These are phyloP conservation scores for Yamadazyma aaseri DNA, from an alignment of 1,139 yeast genomes.

Conservation along the genomic window DNA sequence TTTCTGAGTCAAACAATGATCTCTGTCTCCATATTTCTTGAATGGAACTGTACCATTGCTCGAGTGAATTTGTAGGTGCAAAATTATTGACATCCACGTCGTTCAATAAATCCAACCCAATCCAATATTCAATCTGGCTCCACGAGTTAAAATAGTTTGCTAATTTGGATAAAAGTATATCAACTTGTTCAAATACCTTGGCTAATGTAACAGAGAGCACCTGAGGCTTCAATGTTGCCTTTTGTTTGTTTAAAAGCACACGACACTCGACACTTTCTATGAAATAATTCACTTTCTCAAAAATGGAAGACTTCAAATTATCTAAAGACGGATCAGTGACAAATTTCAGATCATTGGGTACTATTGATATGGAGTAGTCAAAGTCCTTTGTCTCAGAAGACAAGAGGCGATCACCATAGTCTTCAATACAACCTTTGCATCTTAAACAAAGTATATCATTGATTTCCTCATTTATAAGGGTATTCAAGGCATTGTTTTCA, in stretches of 20 bases:
- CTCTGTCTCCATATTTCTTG: conserved; percentile 47
- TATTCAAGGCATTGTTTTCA: neutral
- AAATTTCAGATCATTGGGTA: neutral
- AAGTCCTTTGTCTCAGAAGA: too few species aligned
- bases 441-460: conserved; percentile 18
- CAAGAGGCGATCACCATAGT: neutral
- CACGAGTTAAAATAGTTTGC: conserved; percentile 45
- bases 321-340: conserved; percentile 24
- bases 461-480: conserved; percentile 40
- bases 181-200: conserved; percentile 18
- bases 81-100: conserved; percentile 19
- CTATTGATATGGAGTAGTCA: neutral
- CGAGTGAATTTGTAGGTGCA: conserved; percentile 30
- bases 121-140: conserved; percentile 55
- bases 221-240: neutral
- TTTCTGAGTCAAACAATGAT: conserved; percentile 52
- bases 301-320: conserved; percentile 19
- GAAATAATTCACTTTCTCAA: conserved; percentile 13
- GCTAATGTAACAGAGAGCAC: conserved; percentile 1
- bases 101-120: conserved; percentile 44
- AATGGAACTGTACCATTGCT: conserved; percentile 49
- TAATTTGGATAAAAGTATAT: conserved; percentile 23
- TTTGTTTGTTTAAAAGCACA: conserved; percentile 5
- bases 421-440: conserved; percentile 4
- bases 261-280: conserved; percentile 17